phyloP scores from a whole-genome alignment of 352 stramenopile species.

The Phytopythium litorale region DNA sequence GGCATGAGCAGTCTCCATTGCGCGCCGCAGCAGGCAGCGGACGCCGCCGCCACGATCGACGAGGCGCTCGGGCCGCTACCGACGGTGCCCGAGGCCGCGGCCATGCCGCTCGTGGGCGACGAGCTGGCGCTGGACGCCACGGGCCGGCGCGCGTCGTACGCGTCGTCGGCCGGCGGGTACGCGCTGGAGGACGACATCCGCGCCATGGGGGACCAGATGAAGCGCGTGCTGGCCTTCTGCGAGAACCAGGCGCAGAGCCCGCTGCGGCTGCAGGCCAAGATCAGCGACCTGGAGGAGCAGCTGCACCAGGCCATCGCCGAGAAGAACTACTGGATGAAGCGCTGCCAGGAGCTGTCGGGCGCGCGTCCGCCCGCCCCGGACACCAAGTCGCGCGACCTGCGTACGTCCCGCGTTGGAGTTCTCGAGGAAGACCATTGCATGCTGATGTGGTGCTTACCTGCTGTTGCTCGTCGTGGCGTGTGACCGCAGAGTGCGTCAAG shows the following conservation, averaged over 20 bases:
- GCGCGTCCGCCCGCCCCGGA: slow-evolving; percentile 20
- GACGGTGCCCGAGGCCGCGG: slow-evolving; percentile 17
- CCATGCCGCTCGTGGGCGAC: slow-evolving; percentile 13
- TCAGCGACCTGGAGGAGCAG: slow-evolving; percentile 76
- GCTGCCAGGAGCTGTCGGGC: slow-evolving; percentile 66
- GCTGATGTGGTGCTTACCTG: background rate
- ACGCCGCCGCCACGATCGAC: background rate
- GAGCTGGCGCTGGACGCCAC: slow-evolving; percentile 10
- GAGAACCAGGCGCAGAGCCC: slow-evolving; percentile 70
- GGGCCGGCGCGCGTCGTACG: slow-evolving; percentile 35
- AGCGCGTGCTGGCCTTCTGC: slow-evolving; percentile 77
- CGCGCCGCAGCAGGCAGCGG: background rate
- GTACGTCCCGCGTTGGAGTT: slow-evolving; percentile 8
- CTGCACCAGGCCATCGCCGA: slow-evolving; percentile 69
- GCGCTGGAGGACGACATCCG: slow-evolving; percentile 75
- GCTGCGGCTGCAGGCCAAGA: slow-evolving; percentile 68
- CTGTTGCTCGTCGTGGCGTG: background rate
- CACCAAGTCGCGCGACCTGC: slow-evolving; percentile 25
- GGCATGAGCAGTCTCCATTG: background rate
- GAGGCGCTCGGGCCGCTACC: slow-evolving; percentile 14
- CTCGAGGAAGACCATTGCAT: background rate
- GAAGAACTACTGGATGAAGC: slow-evolving; percentile 91
- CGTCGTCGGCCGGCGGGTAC: slow-evolving; percentile 39
- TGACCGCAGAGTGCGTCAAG: slow-evolving; percentile 35
- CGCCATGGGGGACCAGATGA: slow-evolving; percentile 76